These are phyloP conservation scores for Aspergillus jensenii DNA, from an alignment of 2,329 filamentous ascomycete genomes.

Conservation along the genomic window DNA sequence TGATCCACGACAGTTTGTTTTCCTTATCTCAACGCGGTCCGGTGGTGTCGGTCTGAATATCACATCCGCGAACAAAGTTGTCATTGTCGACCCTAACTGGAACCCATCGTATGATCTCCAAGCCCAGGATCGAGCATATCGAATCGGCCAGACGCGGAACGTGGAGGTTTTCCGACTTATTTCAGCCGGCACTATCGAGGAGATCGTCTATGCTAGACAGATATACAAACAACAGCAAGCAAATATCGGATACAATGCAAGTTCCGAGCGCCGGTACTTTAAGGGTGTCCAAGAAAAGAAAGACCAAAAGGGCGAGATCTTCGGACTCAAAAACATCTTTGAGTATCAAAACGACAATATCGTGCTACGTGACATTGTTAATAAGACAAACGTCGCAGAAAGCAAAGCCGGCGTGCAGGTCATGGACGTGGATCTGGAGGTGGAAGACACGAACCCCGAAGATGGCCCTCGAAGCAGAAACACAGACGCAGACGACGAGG, in stretches of 20 bases:
- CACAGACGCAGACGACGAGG: slow-evolving; percentile 57
- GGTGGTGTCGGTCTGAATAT: slow-evolving; percentile 95
- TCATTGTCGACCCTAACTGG: slow-evolving; percentile 97
- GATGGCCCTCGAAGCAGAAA: slow-evolving; percentile 22
- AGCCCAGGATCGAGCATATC: slow-evolving; percentile 92
- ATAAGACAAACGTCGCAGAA: slow-evolving; percentile 97
- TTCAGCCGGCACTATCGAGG: slow-evolving; percentile 88
- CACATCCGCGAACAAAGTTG: slow-evolving; percentile 95
- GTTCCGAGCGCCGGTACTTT: slow-evolving; percentile 90
- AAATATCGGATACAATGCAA: slow-evolving; percentile 94
- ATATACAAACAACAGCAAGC: slow-evolving; percentile 99
- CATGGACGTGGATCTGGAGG: slow-evolving; percentile 69
- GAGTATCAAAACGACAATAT: slow-evolving; percentile 76
- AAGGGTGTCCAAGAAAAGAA: slow-evolving; percentile 85
- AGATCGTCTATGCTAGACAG: slow-evolving; percentile 94
- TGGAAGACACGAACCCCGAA: slow-evolving; percentile 54
- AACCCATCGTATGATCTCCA: slow-evolving; percentile 94
- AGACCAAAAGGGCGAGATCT: slow-evolving; percentile 86
- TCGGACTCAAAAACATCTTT: slow-evolving; percentile 85
- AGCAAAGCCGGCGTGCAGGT: slow-evolving; percentile 81
- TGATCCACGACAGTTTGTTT: slow-evolving; percentile 84
- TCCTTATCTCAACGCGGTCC: slow-evolving; percentile 90
- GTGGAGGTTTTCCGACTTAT: slow-evolving; percentile 95
- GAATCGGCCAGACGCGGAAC: slow-evolving; percentile 88
- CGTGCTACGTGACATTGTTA: slow-evolving; percentile 89